Conservation (phyloP, 2,329 filamentous ascomycete species). For the Blastomyces emzantsi region DNA sequence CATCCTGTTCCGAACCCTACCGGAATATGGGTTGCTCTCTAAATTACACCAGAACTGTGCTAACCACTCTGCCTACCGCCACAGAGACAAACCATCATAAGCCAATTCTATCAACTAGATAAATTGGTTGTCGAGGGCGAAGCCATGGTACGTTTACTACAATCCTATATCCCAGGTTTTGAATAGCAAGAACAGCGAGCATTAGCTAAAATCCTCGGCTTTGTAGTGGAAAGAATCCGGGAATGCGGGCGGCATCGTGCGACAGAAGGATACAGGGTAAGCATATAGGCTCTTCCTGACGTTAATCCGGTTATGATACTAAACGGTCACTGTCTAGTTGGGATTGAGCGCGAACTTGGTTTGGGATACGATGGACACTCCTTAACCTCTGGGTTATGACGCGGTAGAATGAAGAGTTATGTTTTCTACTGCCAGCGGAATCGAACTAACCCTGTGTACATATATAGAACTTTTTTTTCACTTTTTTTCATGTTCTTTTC, state of each 20-base stretch:
- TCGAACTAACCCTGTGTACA: constrained; percentile 4
- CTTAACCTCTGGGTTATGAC: not conserved
- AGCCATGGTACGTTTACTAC: constrained; percentile 52
- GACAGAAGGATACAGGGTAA: constrained; percentile 70
- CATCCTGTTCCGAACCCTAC: not conserved
- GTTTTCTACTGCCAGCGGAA: not conserved
- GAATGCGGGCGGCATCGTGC: constrained; percentile 52
- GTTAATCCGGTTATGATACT: not conserved
- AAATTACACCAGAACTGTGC: constrained; percentile 3
- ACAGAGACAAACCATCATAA: constrained; percentile 90
- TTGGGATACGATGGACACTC: not conserved
- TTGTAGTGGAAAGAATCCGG: constrained; percentile 60
- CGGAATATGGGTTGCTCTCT: not conserved
- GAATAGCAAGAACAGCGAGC: not conserved
- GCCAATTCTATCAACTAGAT: constrained; percentile 90
- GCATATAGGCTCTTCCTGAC: constrained; percentile 20
- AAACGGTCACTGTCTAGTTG: constrained; percentile 1
- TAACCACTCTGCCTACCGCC: constrained; percentile 5
- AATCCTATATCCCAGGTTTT: not conserved
- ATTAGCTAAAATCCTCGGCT: constrained; percentile 7
- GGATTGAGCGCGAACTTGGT: constrained; percentile 1
- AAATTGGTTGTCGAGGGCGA: constrained; percentile 85
- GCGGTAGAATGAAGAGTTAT: not conserved
- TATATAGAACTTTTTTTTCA: constrained; percentile 1
- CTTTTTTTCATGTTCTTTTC: not conserved